A percentile compares a stretch with the other conserved stretches of the same genome.
Conservation (phyloP, 2,329 filamentous ascomycete species). For the Dactylellina drechsleri region DNA sequence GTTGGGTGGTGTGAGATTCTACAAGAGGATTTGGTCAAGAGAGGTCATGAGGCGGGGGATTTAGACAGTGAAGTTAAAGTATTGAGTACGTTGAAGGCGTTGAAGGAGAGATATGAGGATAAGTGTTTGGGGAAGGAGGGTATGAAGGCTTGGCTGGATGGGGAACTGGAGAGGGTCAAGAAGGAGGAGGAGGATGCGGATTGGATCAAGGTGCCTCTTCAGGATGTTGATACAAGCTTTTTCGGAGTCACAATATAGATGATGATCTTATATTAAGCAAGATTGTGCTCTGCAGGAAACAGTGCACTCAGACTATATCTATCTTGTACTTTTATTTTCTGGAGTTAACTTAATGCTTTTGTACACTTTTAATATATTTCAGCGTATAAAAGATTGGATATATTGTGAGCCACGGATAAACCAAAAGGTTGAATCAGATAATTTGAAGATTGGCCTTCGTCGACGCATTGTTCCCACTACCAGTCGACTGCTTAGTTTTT, state of each 20-base stretch:
- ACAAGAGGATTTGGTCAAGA: conserved; percentile 32
- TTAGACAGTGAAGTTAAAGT: conserved; percentile 43
- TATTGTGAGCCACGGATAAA: no score
- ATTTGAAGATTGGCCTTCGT: no score
- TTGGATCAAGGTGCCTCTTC: conserved; percentile 43
- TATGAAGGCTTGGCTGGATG: conserved; percentile 26
- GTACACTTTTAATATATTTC: no score
- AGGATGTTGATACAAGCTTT: conserved; percentile 33
- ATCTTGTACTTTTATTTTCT: background rate
- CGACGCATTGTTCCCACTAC: no score
- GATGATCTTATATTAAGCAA: background rate
- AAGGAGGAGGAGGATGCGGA: conserved; percentile 36
- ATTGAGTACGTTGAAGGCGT: conserved; percentile 31
- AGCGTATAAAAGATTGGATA: no score
- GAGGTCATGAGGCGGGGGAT: conserved; percentile 16
- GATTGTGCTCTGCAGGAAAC: background rate
- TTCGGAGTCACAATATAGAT: conserved; percentile 18
- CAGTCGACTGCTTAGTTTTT: no score
- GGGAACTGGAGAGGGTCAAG: conserved; percentile 19
- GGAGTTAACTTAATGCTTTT: no score
- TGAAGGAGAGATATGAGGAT: conserved; percentile 36
- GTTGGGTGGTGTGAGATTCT: conserved; percentile 44
- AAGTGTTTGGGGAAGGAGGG: conserved; percentile 22
- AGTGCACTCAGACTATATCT: background rate
- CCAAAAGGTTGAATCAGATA: no score